phyloP scores from a whole-genome alignment of 1,139 yeast species.

The Suhomyces chickasaworum region DNA sequence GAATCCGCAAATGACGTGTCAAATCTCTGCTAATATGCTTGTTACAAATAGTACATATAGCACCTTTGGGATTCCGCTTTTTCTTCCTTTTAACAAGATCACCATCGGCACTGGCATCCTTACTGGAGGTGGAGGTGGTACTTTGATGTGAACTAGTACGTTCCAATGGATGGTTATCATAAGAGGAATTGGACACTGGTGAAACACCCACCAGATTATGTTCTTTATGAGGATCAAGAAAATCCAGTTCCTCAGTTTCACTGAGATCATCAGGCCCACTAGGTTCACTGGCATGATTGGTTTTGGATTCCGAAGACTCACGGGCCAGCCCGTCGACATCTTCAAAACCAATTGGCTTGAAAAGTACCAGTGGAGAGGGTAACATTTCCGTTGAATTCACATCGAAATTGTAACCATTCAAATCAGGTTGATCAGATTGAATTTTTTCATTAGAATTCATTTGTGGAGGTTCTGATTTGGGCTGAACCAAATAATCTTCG shows the following conservation, averaged over 20 bases:
- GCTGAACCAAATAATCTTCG: conserved; percentile 11
- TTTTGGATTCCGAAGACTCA: background rate
- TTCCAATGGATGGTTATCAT: conserved; percentile 10
- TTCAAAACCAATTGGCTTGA: conserved; percentile 8
- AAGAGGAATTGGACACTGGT: conserved; percentile 8
- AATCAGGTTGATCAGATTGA: conserved; percentile 19
- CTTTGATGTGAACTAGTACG: conserved; percentile 29
- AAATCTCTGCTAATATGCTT: conserved; percentile 48
- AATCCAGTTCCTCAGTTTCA: conserved; percentile 3
- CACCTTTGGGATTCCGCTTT: conserved; percentile 41
- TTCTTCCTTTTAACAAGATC: conserved; percentile 21
- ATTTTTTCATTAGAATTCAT: background rate
- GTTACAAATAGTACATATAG: conserved; percentile 44
- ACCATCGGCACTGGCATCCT: conserved; percentile 9
- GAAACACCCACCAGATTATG: conserved; percentile 1
- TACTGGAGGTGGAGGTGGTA: conserved; percentile 18
- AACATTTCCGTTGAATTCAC: conserved; percentile 13
- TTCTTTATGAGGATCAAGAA: conserved; percentile 1
- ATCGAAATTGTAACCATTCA: conserved; percentile 28
- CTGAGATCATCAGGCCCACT: background rate
- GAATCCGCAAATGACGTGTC: conserved; percentile 49
- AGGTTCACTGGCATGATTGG: background rate
- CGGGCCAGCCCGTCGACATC: conserved; percentile 10
- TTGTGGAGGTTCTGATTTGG: background rate
- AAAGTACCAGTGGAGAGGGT: conserved; percentile 8